These are phyloP conservation scores for Penicillium olsonii DNA, from an alignment of 2,329 filamentous ascomycete genomes.

Conservation along the genomic window DNA sequence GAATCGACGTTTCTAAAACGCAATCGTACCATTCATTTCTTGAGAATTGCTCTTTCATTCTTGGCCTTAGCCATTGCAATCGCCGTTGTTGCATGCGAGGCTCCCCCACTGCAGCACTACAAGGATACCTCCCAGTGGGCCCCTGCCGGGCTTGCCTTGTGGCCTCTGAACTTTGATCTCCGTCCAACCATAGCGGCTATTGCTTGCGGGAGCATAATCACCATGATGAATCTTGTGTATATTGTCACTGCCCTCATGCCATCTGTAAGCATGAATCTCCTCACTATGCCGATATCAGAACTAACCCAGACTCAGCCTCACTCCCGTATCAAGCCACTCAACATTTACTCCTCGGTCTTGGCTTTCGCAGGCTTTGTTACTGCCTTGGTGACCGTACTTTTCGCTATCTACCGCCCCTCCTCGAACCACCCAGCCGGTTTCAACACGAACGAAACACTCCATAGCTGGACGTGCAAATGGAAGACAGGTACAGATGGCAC, in stretches of 20 bases:
- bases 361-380: conserved; percentile 39
- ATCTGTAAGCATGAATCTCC: conserved; percentile 32
- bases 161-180: conserved; percentile 46
- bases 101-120: conserved; percentile 43
- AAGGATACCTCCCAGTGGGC: conserved; percentile 38
- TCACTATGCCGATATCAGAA: not conserved
- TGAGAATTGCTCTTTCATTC: conserved; percentile 36
- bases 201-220: conserved; percentile 39
- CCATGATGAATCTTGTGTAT: conserved; percentile 35
- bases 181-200: conserved; percentile 42
- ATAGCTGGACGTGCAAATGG: conserved; percentile 47
- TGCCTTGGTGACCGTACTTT: conserved; percentile 33
- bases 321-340: conserved; percentile 37
- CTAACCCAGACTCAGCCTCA: conserved; percentile 30
- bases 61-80: conserved; percentile 32
- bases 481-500: conserved; percentile 21
- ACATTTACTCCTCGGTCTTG: conserved; percentile 35
- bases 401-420: conserved; percentile 35
- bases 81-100: conserved; percentile 39
- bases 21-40: conserved; percentile 34
- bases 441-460: conserved; percentile 37
- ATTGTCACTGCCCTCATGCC: conserved; percentile 35
- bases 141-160: conserved; percentile 38
- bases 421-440: conserved; percentile 34
- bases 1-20: conserved; percentile 40